Evolutionary conservation across 2,329 filamentous ascomycete species (phyloP), one percentile per base, ranked within the genome.

Genomic region (Fusarium sp.): DNA sequence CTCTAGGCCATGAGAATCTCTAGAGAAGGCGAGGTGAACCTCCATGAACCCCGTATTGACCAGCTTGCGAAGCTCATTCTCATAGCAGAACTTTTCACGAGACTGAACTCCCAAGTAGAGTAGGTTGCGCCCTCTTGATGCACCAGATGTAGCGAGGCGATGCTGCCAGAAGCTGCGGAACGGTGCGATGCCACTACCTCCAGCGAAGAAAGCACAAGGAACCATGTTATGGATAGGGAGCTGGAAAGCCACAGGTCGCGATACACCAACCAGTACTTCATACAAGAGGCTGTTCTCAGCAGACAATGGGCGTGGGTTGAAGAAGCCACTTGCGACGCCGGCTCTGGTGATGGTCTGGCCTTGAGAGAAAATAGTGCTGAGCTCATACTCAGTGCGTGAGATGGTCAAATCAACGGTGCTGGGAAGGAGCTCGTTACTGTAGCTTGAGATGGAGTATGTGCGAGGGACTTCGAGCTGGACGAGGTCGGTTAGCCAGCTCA

Each of bases 151-250:
- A 1, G 71, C 69, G 0, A 76, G 58, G 0, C 86, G 82, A 14
- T 84, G 79, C 74, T 87, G 84, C 85, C 85, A 88, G 73, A 88
- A 87, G 53, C 84, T 85, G 7, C 86, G 80, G 77, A 87, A 88
- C 0, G 86, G 85, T 0, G 86, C 86, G 30, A 88, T 86, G 3
- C 86, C 86, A 44, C 84, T 86, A 1, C 85, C 86, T 15, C 86
- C 86, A 0, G 86, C 86, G 69, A 88, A 88, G 71, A 85, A 85
- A 1, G 85, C 85, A 23, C 85, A 86, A 0, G 85, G 86, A 0
- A 84, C 84, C 35, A 85, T 84, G 17, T 81, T 79, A 38, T 87
- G 84, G 8, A 86, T 77, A 0, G 86, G 86, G 1, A 88, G 78
- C 49, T 87, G 85, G 72, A 88, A 88, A 3, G 84, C 80, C 3